phyloP scores from a whole-genome alignment of 805 yeast species.

The Scheffersomyces ergatensis region DNA sequence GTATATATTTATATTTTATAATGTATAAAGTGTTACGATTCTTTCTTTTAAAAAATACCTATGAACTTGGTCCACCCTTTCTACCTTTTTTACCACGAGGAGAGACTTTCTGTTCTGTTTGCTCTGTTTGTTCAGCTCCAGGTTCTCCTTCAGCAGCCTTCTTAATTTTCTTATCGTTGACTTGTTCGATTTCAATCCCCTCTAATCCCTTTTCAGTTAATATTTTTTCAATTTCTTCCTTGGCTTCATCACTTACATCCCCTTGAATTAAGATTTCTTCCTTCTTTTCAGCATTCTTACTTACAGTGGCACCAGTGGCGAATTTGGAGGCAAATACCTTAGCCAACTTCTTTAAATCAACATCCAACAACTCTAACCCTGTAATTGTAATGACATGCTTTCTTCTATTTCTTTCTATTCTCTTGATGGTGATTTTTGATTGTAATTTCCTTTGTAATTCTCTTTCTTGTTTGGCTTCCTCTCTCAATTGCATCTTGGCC shows the following conservation, averaged over 20 bases:
- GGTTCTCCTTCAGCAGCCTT: conserved; percentile 27
- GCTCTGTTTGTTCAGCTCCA: too few species aligned
- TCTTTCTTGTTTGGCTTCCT: conserved; percentile 80
- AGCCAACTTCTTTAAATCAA: conserved; percentile 86
- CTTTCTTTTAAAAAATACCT: too few species aligned
- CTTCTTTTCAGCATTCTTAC: conserved; percentile 85
- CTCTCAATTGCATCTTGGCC: conserved; percentile 80
- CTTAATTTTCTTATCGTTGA: conserved; percentile 74
- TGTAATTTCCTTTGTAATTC: conserved; percentile 75
- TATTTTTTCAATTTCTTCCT: conserved; percentile 64
- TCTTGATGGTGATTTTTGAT: conserved; percentile 78
- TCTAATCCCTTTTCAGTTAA: conserved; percentile 79
- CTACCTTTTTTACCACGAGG: background rate
- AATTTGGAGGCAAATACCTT: conserved; percentile 91
- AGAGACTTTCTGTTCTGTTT: background rate
- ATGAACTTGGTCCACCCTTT: background rate
- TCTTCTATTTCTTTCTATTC: conserved; percentile 87
- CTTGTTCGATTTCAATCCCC: conserved; percentile 85
- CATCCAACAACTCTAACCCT: conserved; percentile 84
- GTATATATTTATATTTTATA: background rate
- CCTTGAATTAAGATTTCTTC: conserved; percentile 94
- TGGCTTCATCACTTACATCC: conserved; percentile 90
- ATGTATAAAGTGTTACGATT: too few species aligned
- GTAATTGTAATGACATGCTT: conserved; percentile 83
- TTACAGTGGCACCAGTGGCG: conserved; percentile 94